phyloP scores from a whole-genome alignment of 768 basidiomycete genomes.

The Hortiboletus flavorubellus region DNA sequence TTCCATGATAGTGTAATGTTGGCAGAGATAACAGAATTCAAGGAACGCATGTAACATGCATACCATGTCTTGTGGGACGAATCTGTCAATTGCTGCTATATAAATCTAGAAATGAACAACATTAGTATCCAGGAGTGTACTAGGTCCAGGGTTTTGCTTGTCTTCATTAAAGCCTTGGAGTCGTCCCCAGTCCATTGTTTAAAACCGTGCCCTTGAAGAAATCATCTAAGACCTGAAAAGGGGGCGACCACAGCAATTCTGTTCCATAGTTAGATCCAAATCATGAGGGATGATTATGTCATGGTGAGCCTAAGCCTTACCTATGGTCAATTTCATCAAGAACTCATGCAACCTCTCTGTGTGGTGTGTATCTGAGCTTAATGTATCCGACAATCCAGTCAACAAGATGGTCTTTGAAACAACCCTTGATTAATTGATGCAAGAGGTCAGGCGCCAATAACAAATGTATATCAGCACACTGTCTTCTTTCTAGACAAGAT shows the following conservation, averaged over 20 bases:
- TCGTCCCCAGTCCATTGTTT: conserved; percentile 1
- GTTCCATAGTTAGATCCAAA: background rate
- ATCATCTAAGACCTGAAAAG: background rate
- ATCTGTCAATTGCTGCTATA: background rate
- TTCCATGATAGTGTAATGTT: background rate
- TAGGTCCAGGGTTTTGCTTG: background rate
- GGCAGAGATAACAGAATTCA: background rate
- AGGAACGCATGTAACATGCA: background rate
- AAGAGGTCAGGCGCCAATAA: background rate
- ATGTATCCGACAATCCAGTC: background rate
- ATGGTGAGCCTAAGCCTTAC: background rate
- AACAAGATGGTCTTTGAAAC: background rate
- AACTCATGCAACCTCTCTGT: background rate
- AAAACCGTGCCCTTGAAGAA: background rate
- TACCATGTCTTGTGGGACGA: background rate
- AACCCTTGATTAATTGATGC: background rate
- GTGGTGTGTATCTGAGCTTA: background rate
- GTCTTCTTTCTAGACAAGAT: no score
- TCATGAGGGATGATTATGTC: no score
- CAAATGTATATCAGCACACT: background rate
- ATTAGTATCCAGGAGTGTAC: background rate
- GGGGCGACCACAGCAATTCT: background rate
- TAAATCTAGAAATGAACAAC: background rate
- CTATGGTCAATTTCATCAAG: background rate
- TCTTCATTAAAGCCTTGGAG: conserved; percentile 7